Base-by-base conservation (phyloP, 208 protist species). In the Trypanosoma cruzi region DNA sequence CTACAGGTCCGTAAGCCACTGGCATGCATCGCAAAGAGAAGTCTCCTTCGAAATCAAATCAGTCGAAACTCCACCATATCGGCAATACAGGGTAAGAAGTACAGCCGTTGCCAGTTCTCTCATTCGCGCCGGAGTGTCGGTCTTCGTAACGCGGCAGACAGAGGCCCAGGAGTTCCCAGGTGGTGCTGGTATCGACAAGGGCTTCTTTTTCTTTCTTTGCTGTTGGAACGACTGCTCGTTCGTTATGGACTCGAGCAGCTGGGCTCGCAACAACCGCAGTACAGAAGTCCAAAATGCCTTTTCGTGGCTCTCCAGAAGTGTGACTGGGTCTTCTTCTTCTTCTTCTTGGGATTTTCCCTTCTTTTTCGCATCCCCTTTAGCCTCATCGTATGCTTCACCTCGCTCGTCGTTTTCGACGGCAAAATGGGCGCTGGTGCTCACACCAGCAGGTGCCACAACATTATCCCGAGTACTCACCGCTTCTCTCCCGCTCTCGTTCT, bases 31-130 rank as follows among this genome's bases (percentile, higher is more conserved):
- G 22, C 8, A 5, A 28, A 75, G 40, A 24, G 8, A 32, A 18
- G 28, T 52, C 22, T 68, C 56, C n/a, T 36, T 26, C 5, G 22
- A 13, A 31, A 44, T 29, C 32, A 24, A 20, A 22, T 48, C 31
- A 22, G 32, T 26, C 6, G 49, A 36, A 44, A 64, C 22, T 26
- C 16, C 31, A 24, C 56, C 74, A 65, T 73, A 80, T 24, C 72
- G 29, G 13, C 44, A 49, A 37, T 73, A 79, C 22, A 82, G 52
- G 6, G 75, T 77, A 26, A 82, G 70, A 28, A 86, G 67, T 1
- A 86, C 62, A 26, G 71, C 75, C 7, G 50, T 65, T 24, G 80
- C 75, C 18, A 75, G 52, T 31, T 69, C 46, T 32, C 71, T 53
- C 28, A 59, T 36, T 37, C 65, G 68, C 20, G 29, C 46, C 13